Evolutionary conservation across 2,329 filamentous ascomycete species (phyloP).

Genomic region (Cladophialophora carrionii): DNA sequence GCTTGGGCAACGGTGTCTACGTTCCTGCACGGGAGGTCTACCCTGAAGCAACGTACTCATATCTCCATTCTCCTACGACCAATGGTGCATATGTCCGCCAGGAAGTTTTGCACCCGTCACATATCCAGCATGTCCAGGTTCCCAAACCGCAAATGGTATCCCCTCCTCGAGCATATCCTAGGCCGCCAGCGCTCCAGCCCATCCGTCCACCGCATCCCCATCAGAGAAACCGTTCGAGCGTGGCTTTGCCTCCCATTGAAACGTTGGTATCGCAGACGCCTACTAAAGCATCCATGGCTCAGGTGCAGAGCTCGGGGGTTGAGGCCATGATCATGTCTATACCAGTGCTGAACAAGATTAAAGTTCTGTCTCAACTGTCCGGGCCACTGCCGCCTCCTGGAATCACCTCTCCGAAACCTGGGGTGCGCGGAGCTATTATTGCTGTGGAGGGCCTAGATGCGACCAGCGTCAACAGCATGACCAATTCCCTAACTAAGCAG

Average conservation of each 20-base stretch:
- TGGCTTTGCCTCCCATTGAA: conserved; percentile 60
- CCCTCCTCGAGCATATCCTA: conserved; percentile 33
- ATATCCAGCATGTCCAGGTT: conserved; percentile 20
- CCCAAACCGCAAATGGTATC: conserved; percentile 36
- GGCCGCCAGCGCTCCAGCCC: conserved; percentile 37
- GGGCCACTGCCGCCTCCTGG: conserved; percentile 61
- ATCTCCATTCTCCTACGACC: conserved; percentile 45
- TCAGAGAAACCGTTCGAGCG: conserved; percentile 47
- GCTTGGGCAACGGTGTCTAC: conserved; percentile 54
- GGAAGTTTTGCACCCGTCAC: conserved; percentile 20
- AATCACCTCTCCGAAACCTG: conserved; percentile 43
- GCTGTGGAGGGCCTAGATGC: conserved; percentile 76
- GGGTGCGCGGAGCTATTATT: conserved; percentile 74
- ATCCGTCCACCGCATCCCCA: conserved; percentile 47
- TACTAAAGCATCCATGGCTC: conserved; percentile 35
- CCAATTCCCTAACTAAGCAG: conserved; percentile 63
- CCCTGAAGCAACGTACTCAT: conserved; percentile 27
- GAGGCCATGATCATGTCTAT: conserved; percentile 77
- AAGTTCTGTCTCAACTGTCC: conserved; percentile 73
- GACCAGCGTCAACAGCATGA: conserved; percentile 66
- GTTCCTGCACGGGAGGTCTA: conserved; percentile 48
- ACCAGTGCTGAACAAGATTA: conserved; percentile 74
- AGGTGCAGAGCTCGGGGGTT: conserved; percentile 44
- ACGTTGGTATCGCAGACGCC: conserved; percentile 41
- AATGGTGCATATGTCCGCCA: conserved; percentile 39